Evolutionary conservation across 495 filamentous ascomycete species (phyloP), one percentile per base, ranked within the genome.

Genomic region (Xylona heveae): DNA sequence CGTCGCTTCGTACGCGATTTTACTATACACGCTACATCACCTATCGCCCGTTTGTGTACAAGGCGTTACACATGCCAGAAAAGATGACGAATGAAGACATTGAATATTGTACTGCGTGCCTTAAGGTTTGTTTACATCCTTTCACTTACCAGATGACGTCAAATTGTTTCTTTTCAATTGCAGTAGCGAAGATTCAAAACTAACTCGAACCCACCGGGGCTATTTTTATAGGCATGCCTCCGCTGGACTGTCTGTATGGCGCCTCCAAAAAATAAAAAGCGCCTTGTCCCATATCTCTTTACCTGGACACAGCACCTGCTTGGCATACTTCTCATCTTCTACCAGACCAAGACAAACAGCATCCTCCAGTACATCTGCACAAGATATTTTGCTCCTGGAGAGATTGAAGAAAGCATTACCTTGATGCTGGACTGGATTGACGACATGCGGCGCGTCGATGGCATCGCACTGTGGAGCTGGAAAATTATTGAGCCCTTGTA

Each of bases 21-120:
- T 70, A 69, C 46, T 65, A 68, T 45, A 54, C 62, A 8, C 62
- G 62, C 28, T 69, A 62, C 46, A 52, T 71, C 31, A 56, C 69
- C 34, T 55, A 69, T 38, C 56, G 63, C 9, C 65, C 67, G 7
- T 72, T 66, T 37, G 39, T 71, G 23, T 72, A 67, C 55, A 72
- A 72, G 40, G 66, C 63, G 1, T 44, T 72, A 19, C 64, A 70
- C 43, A 57, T 57, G 37, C 61, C 66, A 1, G 54, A 67, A 24
- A 42, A 54, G 30, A 54, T 68, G 49, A 62, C 54, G 5, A 43
- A 56, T 13, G 58, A 63, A 18, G 67, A 72, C 43, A 52, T 53
- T 5, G 39, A 55, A 10, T 61, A 57, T 27, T 57, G 52, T 14
- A 60, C 57, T 12, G 53, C 60, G 31, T 70, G 66, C 34, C 51